Evolutionary conservation across 2,329 filamentous ascomycete species (phyloP), one percentile per base, ranked within the genome.

Genomic region (Trichoderma sp.): DNA sequence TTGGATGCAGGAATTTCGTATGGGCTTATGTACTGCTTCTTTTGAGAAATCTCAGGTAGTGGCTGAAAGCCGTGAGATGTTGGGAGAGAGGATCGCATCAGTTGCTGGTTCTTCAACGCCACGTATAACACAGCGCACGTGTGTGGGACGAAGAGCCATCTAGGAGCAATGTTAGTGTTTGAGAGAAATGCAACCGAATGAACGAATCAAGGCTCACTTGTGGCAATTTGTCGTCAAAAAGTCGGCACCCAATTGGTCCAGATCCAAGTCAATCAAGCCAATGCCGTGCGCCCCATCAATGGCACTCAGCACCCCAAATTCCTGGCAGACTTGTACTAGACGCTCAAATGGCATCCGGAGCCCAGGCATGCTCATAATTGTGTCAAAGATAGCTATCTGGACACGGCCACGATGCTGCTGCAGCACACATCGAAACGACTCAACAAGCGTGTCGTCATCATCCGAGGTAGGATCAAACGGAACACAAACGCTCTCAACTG

Each of bases 251-350:
- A 64, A n/a, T 21, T n/a, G 44, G 21, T 59, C 55, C 6, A 64
- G n/a, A 14, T 64, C 45, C 7, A 64, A 34, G 28, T 64, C 55
- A 28, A 64, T 64, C 21, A 64, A 30, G 12, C 62, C 62, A 21
- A 64, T 64, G 3, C 62, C 62, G 19, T 64, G 62, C n/a, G 62
- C 62, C 24, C 62, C 62, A 10, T 64, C 62, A 7, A 64, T 26
- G 12, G 24, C 62, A 15, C 62, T 64, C 9, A 64, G 17, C 4
- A 64, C 62, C 7, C 34, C 28, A 6, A 51, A 51, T 5, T 64
- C 52, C 26, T 34, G 28, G 14, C 62, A 64, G 7, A 44, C 44
- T 4, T 52, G 28, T 12, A 45, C n/a, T 3, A 64, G 21, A 1
- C 62, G 62, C 7, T 64, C 62, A 45, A 64, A 64, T 1, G 62